Evolutionary conservation across 2,329 filamentous ascomycete species (phyloP), one percentile per base, ranked within the genome.

Genomic region (Neophaeococcomyces aloes): DNA sequence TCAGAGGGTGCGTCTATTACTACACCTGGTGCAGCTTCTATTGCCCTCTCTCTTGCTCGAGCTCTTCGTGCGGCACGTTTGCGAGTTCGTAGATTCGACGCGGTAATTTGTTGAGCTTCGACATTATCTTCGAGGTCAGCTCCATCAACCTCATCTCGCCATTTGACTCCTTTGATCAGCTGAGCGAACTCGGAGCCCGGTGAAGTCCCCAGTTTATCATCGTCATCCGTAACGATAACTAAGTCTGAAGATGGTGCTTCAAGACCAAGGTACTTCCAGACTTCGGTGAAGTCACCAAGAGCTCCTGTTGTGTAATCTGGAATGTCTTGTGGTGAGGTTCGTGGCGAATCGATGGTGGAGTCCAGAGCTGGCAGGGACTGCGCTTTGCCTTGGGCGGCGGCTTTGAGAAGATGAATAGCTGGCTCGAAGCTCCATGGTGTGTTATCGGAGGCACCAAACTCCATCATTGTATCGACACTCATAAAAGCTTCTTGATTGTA

Each of bases 111-210:
- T 34, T 51, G 36, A 8, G 47, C 36, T 23, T 52, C 49, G 21
- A 56, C 50, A 37, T 57, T 55, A 44, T 58, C 57, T 46, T 57
- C 56, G 10, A 59, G 47, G 44, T 58, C 55, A 18, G 52, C 53
- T 14, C 55, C 58, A 33, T 57, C 52, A n/a, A 52, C 27, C 43
- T 60, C 57, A 41, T 61, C 58, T 17, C 52, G 55, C 58, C 58
- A 59, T n/a, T 51, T 53, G 21, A 60, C 55, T 4, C 32, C 55
- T 47, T 59, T 59, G 21, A 44, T 49, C 40, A 53, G 38, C 19
- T 48, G 50, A 19, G 44, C 40, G 29, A 45, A 25, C 17, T 53
- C 50, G 15, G 47, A 32, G 15, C 25, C 38, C 13, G 27, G 11
- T n/a, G 44, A 35, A 11, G 11, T 29, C 15, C 30, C 34, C 18